Conservation (phyloP, 345 rosid genomes). For the Eucalyptus tenuipes region DNA sequence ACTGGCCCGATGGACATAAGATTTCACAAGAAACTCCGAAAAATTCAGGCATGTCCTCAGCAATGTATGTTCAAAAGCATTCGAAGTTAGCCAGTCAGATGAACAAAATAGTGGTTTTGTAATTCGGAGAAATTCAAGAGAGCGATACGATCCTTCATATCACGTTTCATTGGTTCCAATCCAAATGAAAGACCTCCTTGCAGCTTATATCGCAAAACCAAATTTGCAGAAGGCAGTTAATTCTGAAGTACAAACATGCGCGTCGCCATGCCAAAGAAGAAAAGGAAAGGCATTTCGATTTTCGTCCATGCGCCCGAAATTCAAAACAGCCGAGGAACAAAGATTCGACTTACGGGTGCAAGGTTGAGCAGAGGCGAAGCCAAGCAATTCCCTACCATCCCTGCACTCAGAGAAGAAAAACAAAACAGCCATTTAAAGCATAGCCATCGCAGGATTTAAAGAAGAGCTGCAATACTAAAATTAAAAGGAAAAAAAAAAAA, state of each 20-base stretch:
- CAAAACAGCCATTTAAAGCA: not conserved
- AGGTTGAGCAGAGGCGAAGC: slow-evolving; percentile 41
- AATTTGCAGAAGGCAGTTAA: slow-evolving; percentile 14
- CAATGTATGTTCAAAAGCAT: not conserved
- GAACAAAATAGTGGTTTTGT: not conserved
- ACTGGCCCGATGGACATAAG: not conserved
- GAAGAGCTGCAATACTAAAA: not conserved
- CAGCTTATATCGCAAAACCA: not conserved
- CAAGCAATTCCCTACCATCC: slow-evolving; percentile 47
- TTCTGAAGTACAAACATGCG: not conserved
- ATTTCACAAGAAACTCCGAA: not conserved
- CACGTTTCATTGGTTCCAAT: not conserved
- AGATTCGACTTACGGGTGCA: not conserved
- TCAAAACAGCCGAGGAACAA: not conserved
- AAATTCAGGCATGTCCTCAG: not conserved
- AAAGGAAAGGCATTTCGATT: not conserved
- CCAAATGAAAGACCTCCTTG: not conserved
- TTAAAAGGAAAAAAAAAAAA: not conserved
- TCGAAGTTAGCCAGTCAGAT: not conserved
- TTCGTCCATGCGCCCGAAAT: not conserved
- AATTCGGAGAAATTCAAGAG: not conserved
- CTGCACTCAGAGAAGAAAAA: slow-evolving; percentile 6
- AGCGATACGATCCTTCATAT: not conserved
- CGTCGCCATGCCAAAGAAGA: not conserved
- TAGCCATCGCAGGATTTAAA: not conserved